Evolutionary conservation across 2,329 filamentous ascomycete species (phyloP), one percentile per base, ranked within the genome.

Genomic region (Plenodomus tracheiphilus): DNA sequence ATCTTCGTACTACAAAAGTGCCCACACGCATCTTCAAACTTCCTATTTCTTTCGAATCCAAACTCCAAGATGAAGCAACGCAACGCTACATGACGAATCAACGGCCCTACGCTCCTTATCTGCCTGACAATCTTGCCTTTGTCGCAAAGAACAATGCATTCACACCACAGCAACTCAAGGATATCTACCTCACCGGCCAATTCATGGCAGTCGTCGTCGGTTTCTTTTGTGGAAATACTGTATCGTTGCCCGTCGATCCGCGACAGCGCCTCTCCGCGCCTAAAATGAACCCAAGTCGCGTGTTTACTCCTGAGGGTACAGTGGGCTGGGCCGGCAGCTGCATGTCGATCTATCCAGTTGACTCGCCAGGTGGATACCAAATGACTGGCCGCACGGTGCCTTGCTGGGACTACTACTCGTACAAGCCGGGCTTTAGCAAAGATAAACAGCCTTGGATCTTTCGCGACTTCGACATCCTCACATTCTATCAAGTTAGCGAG

Each of bases 111-210:
- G 85, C 85, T 0, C 78, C 81, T 0, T 87, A 85, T 61, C 74
- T 87, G 0, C 85, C 85, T 0, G 81, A 83, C 55, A 86, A 86
- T 45, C 74, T 85, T 35, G 75, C 79, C 1, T 87, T 86, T 47
- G 73, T 76, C 1, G 79, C 79, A 1, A 77, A 77, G 53, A 82
- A 81, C 63, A 83, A 83, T 54, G 80, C 77, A 3, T 77, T 83
- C 48, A 70, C 75, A 2, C 65, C 73, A 1, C 70, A 77, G 36
- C 75, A 81, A 49, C 69, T 83, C 3, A 75, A 79, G 36, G 70
- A 79, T 2, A 80, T 82, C 39, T 79, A 79, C 53, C 71, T 81
- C 7, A 78, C 69, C 2, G 76, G 77, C 20, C 74, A 74, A 7
- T 75, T 81, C 46, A 79, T 82, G 72, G 73, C 79, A 6, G 77